A percentile compares a stretch with the other conserved stretches of the same genome.
These are phyloP conservation scores for Sporothrix phasma DNA, from an alignment of 2,329 filamentous ascomycete genomes.

Conservation along the genomic window DNA sequence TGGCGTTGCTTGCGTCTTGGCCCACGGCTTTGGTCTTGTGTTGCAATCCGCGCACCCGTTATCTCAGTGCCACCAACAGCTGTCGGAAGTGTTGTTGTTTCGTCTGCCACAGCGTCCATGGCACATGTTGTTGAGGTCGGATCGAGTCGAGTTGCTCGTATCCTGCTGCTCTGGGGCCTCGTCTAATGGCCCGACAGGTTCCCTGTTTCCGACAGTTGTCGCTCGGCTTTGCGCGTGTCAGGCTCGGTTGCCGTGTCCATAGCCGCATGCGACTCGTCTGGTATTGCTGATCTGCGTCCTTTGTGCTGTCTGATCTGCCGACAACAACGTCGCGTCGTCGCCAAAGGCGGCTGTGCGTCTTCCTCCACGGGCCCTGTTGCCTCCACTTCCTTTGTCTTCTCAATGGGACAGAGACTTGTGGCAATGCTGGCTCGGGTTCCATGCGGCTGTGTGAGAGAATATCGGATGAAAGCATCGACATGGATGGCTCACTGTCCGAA, in stretches of 20 bases:
- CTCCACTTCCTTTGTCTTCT: background rate
- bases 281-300: background rate
- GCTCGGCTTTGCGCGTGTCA: background rate
- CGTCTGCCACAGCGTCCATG: background rate
- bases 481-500: background rate
- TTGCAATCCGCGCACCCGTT: constrained; percentile 9
- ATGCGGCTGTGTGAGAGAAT: background rate
- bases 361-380: no score
- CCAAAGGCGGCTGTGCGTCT: background rate
- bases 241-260: background rate
- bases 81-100: background rate
- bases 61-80: background rate
- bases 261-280: background rate
- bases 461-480: background rate
- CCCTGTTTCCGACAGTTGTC: background rate
- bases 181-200: background rate
- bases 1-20: background rate
- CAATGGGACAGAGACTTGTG: no score
- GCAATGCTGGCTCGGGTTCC: background rate
- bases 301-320: background rate
- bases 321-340: background rate
- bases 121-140: background rate
- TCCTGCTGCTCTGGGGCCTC: background rate
- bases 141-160: background rate
- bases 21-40: constrained; percentile 20